Evolutionary conservation across 441 rosid species (phyloP), one percentile per base, ranked within the genome.

Genomic region (Pelargonium citronellum): DNA sequence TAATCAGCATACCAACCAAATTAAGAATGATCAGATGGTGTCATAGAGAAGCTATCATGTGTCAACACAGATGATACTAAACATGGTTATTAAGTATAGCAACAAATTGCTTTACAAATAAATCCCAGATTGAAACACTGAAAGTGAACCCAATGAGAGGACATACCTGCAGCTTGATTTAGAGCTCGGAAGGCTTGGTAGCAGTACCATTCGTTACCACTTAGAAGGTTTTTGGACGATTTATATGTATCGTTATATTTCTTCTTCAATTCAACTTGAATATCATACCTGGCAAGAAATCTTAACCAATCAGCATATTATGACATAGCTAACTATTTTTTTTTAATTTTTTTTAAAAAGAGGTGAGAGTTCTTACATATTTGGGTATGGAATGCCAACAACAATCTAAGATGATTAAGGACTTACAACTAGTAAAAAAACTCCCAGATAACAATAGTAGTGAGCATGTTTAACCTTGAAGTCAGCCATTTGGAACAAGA

Each of bases 181-280:
- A 92, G 82, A 77, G 98, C 93, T 71, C 98, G 90, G 73, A 92
- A 95, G 49, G 99, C 98, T 81, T 95, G 99, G 61, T 87, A 84
- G 85, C 99, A 92, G 73, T 95, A 95, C 99, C 99, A 95, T n/a
- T 95, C 96, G 71, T 73, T 92, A 77, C 99, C 99, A 74, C 88
- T 85, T 12, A 92, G 80, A 77, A 95, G 97, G 75, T 80, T 85
- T 75, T 91, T 92, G 41, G 98, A 87, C 69, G 97, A 81, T 79
- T 86, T 88, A 78, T 85, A 82, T 13, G 77, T 77, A 74, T 95
- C 96, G 71, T 95, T 92, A 71, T 88, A 92, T 70, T 84, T 89
- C 86, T 88, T 95, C 91, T 95, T 95, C 68, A 92, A 77, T 70
- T 82, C 77, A 62, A 95, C 92, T 83, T 88, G 91, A 79, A 80